These are phyloP conservation scores for Exophiala oligosperma DNA, from an alignment of 2,329 filamentous ascomycete species.

Conservation along the genomic window DNA sequence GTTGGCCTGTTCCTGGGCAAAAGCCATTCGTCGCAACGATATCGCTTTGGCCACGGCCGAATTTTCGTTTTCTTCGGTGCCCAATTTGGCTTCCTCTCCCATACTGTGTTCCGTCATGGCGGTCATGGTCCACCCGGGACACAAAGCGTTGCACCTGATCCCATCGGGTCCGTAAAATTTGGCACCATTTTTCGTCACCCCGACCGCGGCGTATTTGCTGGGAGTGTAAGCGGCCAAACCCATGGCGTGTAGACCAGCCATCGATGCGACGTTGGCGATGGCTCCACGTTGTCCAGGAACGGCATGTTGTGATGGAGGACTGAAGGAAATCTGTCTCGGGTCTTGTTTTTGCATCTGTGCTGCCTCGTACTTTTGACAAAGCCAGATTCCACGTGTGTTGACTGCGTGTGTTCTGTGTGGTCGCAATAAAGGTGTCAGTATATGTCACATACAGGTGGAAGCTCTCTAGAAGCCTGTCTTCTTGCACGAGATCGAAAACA, in stretches of 20 bases:
- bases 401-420: conserved; percentile 14
- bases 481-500: too few relatives aligned
- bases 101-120: conserved; percentile 18
- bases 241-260: conserved; percentile 15
- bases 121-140: conserved; percentile 24
- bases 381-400: conserved; percentile 20
- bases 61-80: conserved; percentile 18
- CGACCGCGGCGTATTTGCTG: conserved; percentile 19
- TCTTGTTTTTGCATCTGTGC: conserved; percentile 21
- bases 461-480: too few relatives aligned
- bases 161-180: conserved; percentile 21
- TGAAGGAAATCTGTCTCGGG: conserved; percentile 12
- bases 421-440: not conserved
- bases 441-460: too few relatives aligned
- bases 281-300: conserved; percentile 21
- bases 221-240: conserved; percentile 21
- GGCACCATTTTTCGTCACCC: conserved; percentile 22
- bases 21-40: conserved; percentile 18
- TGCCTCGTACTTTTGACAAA: conserved; percentile 22
- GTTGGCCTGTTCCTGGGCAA: conserved; percentile 22
- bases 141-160: conserved; percentile 21
- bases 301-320: conserved; percentile 2
- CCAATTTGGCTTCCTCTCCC: conserved; percentile 19
- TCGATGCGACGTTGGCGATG: conserved; percentile 21
- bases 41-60: conserved; percentile 15